A percentile compares a stretch with the other conserved stretches of the same genome.
phyloP scores from a whole-genome alignment of 345 rosid species.

The Gynandropsis gynandra region DNA sequence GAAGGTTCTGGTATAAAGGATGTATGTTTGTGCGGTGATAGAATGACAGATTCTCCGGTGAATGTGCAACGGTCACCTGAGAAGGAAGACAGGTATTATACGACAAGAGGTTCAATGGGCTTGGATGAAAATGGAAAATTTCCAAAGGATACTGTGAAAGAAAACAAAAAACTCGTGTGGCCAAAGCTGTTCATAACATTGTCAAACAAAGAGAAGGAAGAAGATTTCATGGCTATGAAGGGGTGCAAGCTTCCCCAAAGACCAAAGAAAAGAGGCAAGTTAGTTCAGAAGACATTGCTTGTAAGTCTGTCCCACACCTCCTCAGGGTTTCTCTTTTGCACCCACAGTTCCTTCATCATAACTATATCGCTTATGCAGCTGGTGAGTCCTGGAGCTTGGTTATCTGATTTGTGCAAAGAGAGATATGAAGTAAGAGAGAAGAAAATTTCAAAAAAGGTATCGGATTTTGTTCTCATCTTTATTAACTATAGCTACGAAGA shows the following conservation, averaged over 20 bases:
- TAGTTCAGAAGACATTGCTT: constrained; percentile 70
- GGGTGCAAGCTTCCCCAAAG: constrained; percentile 90
- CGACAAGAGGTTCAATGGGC: constrained; percentile 74
- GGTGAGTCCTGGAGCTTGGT: constrained; percentile 89
- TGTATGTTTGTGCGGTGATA: constrained; percentile 24
- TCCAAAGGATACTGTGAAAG: constrained; percentile 48
- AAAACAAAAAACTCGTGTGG: constrained; percentile 59
- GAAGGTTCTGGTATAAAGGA: too few species aligned
- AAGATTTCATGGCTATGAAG: constrained; percentile 91
- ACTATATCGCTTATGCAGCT: constrained; percentile 37
- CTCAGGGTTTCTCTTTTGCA: background rate
- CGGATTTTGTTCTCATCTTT: background rate
- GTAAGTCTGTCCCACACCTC: constrained; percentile 30
- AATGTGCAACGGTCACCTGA: constrained; percentile 51
- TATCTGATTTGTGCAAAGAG: constrained; percentile 73
- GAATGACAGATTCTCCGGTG: constrained; percentile 42
- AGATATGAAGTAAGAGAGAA: constrained; percentile 92
- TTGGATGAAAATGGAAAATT: constrained; percentile 56
- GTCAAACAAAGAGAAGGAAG: constrained; percentile 91
- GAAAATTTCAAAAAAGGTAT: constrained; percentile 83
- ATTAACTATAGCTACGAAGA: too few species aligned
- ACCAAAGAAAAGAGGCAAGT: constrained; percentile 83
- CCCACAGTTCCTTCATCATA: background rate
- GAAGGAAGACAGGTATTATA: constrained; percentile 73
- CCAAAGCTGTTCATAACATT: constrained; percentile 59